Conservation (phyloP, 345 rosid genomes). For the Gossypium sturtianum region DNA sequence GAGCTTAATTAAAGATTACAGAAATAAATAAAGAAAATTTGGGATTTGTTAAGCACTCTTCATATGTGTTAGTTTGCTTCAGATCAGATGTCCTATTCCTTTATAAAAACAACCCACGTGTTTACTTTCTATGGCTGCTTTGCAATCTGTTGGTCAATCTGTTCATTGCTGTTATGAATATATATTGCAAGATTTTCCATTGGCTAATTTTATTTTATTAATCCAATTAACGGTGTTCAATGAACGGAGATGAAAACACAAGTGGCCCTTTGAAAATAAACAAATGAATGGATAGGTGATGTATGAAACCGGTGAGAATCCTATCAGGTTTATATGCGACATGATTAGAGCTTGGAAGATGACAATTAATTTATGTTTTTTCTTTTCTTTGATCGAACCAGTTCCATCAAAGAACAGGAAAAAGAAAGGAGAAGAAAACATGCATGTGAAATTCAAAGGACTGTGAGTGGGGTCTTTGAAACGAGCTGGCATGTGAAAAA, state of each 20-base stretch:
- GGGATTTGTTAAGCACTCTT: not conserved
- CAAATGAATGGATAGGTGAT: not conserved
- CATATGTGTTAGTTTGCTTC: not conserved
- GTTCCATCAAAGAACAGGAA: not conserved
- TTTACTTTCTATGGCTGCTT: conserved; percentile 3
- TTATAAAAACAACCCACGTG: conserved; percentile 13
- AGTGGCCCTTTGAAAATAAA: not conserved
- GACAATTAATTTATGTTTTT: conserved; percentile 5
- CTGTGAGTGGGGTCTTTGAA: not conserved
- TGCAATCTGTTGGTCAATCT: conserved; percentile 2
- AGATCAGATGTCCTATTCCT: not conserved
- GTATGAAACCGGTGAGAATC: not conserved
- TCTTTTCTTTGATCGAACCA: not conserved
- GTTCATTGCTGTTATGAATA: not conserved
- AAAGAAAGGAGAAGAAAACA: not conserved
- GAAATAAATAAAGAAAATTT: not conserved
- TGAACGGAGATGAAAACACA: not conserved
- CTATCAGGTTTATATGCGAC: not conserved
- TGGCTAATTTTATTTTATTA: conserved; percentile 1
- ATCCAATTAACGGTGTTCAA: not conserved
- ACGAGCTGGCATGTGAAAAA: conserved; percentile 12
- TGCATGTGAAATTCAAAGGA: not conserved
- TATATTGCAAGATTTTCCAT: conserved; percentile 7
- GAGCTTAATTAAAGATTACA: not conserved
- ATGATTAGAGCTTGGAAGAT: conserved; percentile 3